Evolutionary conservation across 306 rosid genomes (phyloP).

Genomic region (Erythrophleum fordii): DNA sequence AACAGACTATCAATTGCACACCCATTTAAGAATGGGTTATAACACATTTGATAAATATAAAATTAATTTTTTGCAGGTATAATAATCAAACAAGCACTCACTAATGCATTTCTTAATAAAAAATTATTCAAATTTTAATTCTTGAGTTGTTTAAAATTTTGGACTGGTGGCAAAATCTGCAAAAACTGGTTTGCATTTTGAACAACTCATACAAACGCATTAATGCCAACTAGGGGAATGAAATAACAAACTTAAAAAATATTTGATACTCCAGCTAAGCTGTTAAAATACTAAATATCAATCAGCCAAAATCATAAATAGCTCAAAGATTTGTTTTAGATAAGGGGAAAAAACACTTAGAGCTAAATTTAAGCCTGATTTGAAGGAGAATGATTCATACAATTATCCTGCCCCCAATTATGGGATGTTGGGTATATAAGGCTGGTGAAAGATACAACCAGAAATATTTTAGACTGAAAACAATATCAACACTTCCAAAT

Average conservation of each 20-base stretch:
- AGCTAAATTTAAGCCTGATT: not conserved
- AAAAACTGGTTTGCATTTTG: not conserved
- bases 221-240: not conserved
- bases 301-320: not conserved
- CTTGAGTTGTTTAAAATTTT: not conserved
- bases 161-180: not conserved
- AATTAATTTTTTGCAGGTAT: not conserved
- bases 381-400: not conserved
- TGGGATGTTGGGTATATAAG: not conserved
- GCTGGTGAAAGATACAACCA: slow-evolving; percentile 13
- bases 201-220: not conserved
- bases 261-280: not conserved
- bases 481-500: not conserved
- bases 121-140: not conserved
- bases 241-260: not conserved
- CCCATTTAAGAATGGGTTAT: slow-evolving; percentile 4
- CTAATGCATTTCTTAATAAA: not conserved
- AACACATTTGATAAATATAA: not conserved
- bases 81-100: not conserved
- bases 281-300: no score
- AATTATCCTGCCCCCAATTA: not conserved
- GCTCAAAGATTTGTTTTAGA: not conserved
- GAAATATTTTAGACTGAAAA: slow-evolving; percentile 1
- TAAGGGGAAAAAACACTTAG: not conserved
- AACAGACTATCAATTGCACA: not conserved